Evolutionary conservation across 371 early-diverging fungal species (phyloP), one percentile per base, ranked within the genome.

Genomic region (Rhizopus stolonifer): DNA sequence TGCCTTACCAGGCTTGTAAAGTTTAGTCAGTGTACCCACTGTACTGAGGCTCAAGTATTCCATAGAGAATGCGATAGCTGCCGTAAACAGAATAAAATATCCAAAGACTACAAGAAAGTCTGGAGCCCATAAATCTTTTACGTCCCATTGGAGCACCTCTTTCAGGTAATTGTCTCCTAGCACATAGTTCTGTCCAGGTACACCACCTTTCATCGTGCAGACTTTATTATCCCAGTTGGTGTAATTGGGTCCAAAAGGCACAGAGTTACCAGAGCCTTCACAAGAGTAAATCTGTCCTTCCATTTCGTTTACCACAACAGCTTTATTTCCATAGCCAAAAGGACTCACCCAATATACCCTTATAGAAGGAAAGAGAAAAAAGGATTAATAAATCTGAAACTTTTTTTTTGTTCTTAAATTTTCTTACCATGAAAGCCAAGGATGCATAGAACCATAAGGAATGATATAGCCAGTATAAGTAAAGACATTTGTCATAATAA

Each of bases 301-400:
- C 71, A 82, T 77, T 61, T 89, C 89, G 62, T 84, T 84, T 13
- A 76, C 71, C 42, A 84, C 56, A 33, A 89, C 64, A 0, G 84
- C 82, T 54, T 79, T 70, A 60, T 77, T 77, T 10, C 83, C 82
- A 54, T 86, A 86, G 0, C 82, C 79, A 14, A 89, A 60, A 13
- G 88, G 83, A 31, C 79, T 83, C 32, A 85, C 77, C 78, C 81
- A 87, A 61, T 76, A 81, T 21, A 87, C 77, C 86, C n/a, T n/a
- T n/a, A n/a, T n/a, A n/a, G n/a, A n/a, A n/a, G n/a, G n/a, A n/a
- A n/a, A n/a, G n/a, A n/a, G n/a, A n/a, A n/a, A n/a, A n/a, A n/a
- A n/a, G n/a, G n/a, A n/a, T n/a, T n/a, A n/a, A n/a, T n/a, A n/a
- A n/a, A n/a, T n/a, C n/a, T n/a, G n/a, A n/a, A n/a, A n/a, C n/a